Evolutionary conservation across 331 rosid genomes (phyloP), one percentile per base, ranked within the genome.

Genomic region (Quercus lobata): DNA sequence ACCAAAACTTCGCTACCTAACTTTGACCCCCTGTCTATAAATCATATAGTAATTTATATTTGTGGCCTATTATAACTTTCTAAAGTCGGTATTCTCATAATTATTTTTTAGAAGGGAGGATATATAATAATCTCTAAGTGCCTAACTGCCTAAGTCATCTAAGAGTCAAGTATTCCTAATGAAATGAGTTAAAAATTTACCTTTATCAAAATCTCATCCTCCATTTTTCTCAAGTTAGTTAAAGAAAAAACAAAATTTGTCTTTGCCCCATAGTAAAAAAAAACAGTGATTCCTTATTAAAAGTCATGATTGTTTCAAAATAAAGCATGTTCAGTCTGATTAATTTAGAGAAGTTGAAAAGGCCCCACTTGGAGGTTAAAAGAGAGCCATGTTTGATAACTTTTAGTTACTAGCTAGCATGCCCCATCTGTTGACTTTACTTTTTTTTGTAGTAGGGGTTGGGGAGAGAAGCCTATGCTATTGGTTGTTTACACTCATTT

Each of bases 21-120:
- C 72, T 68, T 68, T 68, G 72, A 68, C 72, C 53, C 72, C 72
- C 17, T 68, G 52, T 68, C 53, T 68, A 34, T n/a, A 68, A 68
- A 46, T 34, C 21, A 68, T 19, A 68, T 68, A 18, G 6, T 60
- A 62, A 9, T 61, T 60, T 60, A 60, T 60, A 27, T 16, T 68
- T 68, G 46, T 68, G 49, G 72, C 3, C 52, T 5, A 63, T 6
- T 27, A 14, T 49, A 68, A 68, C 52, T 68, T 68, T 68, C 37
- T 19, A 68, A 68, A 68, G 52, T 22, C 19, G 35, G 72, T 6
- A 68, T 68, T 49, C 54, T 49, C 54, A 12, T 14, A 46, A 12
- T 49, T 49, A 2, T 49, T 49, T 49, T 49, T 49, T 10, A 11
- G 54, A 49, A 49, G 54, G 54, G 12, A 41, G 46, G 46, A 41